phyloP scores from a whole-genome alignment of 2,329 filamentous ascomycete species.

The Colletotrichum tofieldiae region DNA sequence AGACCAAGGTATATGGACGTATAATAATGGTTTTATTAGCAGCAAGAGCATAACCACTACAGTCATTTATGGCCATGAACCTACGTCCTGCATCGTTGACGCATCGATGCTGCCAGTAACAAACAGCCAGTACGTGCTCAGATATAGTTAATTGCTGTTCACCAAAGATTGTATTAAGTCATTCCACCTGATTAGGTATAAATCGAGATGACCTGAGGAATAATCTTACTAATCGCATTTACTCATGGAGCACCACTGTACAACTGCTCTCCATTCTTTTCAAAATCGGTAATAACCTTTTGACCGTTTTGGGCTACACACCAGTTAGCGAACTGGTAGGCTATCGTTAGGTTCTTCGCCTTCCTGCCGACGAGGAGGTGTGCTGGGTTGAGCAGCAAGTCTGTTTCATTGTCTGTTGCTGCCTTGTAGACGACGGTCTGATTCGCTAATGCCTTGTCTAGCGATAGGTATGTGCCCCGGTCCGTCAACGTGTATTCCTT shows the following conservation, averaged over 20 bases:
- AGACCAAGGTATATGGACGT: too few relatives aligned
- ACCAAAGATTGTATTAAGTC: too few relatives aligned
- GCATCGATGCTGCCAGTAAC: too few relatives aligned
- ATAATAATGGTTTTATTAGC: too few relatives aligned
- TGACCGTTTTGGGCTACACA: background rate
- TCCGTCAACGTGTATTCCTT: background rate
- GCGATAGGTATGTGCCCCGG: background rate
- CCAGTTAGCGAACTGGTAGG: background rate
- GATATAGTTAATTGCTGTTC: too few relatives aligned
- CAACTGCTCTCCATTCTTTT: background rate
- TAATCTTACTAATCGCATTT: rapidly evolving
- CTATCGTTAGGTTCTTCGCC: background rate
- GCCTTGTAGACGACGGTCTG: background rate
- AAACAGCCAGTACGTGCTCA: too few relatives aligned
- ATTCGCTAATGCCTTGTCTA: background rate
- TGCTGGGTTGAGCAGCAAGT: background rate
- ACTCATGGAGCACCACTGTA: background rate
- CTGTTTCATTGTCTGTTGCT: background rate
- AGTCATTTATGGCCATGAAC: too few relatives aligned
- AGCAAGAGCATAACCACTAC: too few relatives aligned
- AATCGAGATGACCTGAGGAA: background rate
- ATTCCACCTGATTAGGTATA: too few relatives aligned
- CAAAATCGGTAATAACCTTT: background rate
- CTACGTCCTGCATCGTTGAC: too few relatives aligned
- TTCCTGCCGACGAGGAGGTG: background rate